Base-by-base conservation (phyloP, 495 filamentous ascomycete species). In the Corynascus novoguineensis region DNA sequence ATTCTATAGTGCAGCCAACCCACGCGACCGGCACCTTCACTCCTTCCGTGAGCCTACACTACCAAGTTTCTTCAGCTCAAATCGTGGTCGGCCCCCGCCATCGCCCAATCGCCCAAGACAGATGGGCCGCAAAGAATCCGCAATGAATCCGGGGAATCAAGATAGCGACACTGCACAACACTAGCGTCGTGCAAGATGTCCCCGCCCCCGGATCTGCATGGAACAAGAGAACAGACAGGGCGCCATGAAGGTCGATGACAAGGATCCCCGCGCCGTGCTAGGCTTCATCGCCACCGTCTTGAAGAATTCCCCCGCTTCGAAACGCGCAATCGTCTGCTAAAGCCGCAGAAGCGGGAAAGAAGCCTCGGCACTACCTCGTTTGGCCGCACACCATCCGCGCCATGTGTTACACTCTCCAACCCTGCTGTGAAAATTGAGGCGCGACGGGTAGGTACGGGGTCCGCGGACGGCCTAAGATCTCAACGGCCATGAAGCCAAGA, bases 281-380 rank as follows among this genome's bases (percentile, higher is more conserved):
- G 37, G 37, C 34, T 28, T 2, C 25, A 55, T 28, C 17, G 35
- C 35, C 35, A 19, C 17, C 15, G 15, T 21, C n/a, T 31, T 21
- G 25, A n/a, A n/a, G n/a, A 31, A n/a, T 48, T 48, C 57, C 50
- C 57, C 50, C 50, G 50, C 32, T 50, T 49, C 15, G 19, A 35
- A 47, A 19, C 19, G 42, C 28, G 24, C 17, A 28, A 40, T 24
- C 7, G 24, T 28, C 35, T 41, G 17, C 25, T 41, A 41, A 38
- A 24, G 9, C 6, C 21, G 11, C n/a, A 42, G 51, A 52, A 35
- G 50, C 19, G 40, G 31, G 8, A 46, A 37, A 42, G 35, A 53
- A 42, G 50, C 57, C 57, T 60, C 50, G 57, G 58, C 28, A 50
- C 52, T 49, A 14, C 40, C 34, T 12, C 34, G 1, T n/a, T 28